A percentile compares a stretch with the other conserved stretches of the same genome.
These are phyloP conservation scores for Trichophyton rubrum DNA, from an alignment of 2,329 filamentous ascomycete species.

Conservation along the genomic window DNA sequence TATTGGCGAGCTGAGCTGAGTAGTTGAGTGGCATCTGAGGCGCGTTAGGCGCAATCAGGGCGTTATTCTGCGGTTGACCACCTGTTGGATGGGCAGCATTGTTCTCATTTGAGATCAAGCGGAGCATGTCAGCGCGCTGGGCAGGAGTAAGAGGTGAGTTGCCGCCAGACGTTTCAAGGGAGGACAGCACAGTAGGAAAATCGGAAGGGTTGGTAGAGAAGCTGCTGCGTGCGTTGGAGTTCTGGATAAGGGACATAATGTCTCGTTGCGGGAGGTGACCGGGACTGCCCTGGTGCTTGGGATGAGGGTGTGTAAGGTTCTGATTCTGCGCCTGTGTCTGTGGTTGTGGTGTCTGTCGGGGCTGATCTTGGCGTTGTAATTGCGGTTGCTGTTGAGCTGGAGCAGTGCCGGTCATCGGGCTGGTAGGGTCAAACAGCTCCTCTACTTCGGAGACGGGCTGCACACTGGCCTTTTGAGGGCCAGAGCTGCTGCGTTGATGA, in stretches of 20 bases:
- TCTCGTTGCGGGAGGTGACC: conserved; percentile 26
- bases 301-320: conserved; percentile 5
- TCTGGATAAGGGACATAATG: conserved; percentile 39
- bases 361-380: not conserved
- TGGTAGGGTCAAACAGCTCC: conserved; percentile 32
- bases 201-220: conserved; percentile 28
- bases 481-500: conserved; percentile 23
- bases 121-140: conserved; percentile 37
- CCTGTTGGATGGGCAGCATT: conserved; percentile 30
- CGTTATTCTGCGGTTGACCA: conserved; percentile 38
- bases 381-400: conserved; percentile 7
- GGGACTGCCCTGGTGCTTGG: conserved; percentile 9
- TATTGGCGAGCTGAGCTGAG: conserved; percentile 45
- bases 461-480: conserved; percentile 6
- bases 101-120: conserved; percentile 36
- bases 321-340: not conserved
- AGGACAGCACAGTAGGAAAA: conserved; percentile 35
- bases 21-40: conserved; percentile 42
- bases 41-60: conserved; percentile 43
- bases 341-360: not conserved
- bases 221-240: conserved; percentile 33
- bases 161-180: conserved; percentile 32
- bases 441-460: conserved; percentile 25
- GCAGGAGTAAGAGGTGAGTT: conserved; percentile 32
- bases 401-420: conserved; percentile 16